Percentiles rank a stretch among this genome's conserved stretches.
phyloP scores from a whole-genome alignment of 345 rosid genomes.

The Cardamine occulta region DNA sequence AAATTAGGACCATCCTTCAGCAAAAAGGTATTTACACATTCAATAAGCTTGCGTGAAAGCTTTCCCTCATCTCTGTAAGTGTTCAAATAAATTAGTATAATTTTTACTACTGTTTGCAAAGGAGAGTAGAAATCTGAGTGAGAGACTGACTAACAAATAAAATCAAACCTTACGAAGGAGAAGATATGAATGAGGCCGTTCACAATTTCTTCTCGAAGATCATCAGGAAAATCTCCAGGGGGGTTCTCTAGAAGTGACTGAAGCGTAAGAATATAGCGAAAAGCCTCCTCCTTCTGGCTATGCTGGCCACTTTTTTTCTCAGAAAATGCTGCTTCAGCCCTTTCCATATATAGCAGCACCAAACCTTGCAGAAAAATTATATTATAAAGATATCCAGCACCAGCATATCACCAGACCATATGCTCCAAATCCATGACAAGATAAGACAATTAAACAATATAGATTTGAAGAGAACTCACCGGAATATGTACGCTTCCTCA shows the following conservation, averaged over 20 bases:
- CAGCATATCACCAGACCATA: constrained; percentile 19
- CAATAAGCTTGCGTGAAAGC: constrained; percentile 85
- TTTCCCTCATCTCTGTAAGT: constrained; percentile 89
- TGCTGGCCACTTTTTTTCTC: constrained; percentile 55
- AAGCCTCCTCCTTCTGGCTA: constrained; percentile 75
- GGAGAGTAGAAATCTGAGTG: constrained; percentile 30
- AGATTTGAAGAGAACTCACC: constrained; percentile 54
- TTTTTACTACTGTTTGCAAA: constrained; percentile 14
- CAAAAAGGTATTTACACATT: constrained; percentile 76
- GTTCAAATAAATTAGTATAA: constrained; percentile 33
- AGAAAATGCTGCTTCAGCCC: constrained; percentile 59
- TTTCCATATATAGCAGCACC: constrained; percentile 70
- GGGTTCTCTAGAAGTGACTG: constrained; percentile 86
- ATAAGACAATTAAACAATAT: constrained; percentile 19
- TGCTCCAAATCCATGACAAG: constrained; percentile 21
- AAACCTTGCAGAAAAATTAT: constrained; percentile 55
- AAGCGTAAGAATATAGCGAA: constrained; percentile 66
- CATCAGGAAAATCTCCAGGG: constrained; percentile 81
- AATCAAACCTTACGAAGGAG: constrained; percentile 63
- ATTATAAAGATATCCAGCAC: constrained; percentile 25
- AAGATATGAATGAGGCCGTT: constrained; percentile 73
- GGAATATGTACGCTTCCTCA: constrained; percentile 68
- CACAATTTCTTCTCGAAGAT: constrained; percentile 64
- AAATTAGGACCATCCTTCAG: constrained; percentile 91
- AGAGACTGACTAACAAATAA: constrained; percentile 19